Evolutionary conservation across 106 monocot species (phyloP).

Genomic region (Dendrobium catenatum): DNA sequence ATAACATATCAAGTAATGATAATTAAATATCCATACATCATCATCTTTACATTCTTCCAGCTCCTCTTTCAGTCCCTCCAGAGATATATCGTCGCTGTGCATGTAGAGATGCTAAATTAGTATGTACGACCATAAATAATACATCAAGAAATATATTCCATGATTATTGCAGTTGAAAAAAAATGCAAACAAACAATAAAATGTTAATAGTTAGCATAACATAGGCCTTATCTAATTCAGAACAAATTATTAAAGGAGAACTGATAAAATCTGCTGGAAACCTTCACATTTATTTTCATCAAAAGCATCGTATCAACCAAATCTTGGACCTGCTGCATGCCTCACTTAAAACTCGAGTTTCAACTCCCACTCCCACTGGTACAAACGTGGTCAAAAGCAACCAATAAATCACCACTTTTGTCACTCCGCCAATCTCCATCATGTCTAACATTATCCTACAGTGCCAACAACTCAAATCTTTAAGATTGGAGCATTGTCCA

Average conservation of each 20-base stretch:
- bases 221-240: neutral
- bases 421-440: too few relatives aligned
- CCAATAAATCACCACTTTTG: too few relatives aligned
- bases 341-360: too few relatives aligned
- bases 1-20: neutral
- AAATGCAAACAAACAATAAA: neutral
- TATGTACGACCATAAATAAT: neutral
- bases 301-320: neutral
- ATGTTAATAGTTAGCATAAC: neutral
- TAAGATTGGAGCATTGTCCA: too few relatives aligned
- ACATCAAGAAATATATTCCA: neutral
- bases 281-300: neutral
- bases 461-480: too few relatives aligned
- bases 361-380: too few relatives aligned
- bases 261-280: neutral
- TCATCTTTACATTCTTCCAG: constrained; percentile 79
- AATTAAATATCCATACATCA: constrained; percentile 33
- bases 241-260: neutral
- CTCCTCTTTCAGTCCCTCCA: constrained; percentile 70
- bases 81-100: constrained; percentile 61
- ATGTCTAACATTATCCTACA: too few relatives aligned
- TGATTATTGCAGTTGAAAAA: neutral
- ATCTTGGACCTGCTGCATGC: too few relatives aligned
- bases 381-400: too few relatives aligned
- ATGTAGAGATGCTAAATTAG: neutral